Percentiles rank a stretch among this genome's conserved stretches.
phyloP scores from a whole-genome alignment of 1,284 basidiomycete genomes.

The Rhizoctonia solani region DNA sequence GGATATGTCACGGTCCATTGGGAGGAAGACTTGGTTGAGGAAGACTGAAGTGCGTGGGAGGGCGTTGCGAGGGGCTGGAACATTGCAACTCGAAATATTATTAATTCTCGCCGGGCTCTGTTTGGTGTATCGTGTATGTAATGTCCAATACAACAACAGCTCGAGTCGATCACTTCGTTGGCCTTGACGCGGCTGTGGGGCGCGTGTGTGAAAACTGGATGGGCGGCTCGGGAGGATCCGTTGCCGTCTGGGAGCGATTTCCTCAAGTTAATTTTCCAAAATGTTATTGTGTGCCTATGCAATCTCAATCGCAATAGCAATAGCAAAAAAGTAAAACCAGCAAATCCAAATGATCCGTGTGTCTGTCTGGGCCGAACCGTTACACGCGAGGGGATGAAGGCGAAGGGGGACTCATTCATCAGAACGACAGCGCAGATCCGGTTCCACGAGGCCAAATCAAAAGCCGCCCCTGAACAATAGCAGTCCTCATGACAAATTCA shows the following conservation, averaged over 20 bases:
- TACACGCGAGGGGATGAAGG: conserved; percentile 20
- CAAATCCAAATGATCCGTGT: conserved; percentile 26
- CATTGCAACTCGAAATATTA: background rate
- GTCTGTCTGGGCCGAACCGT: conserved; percentile 21
- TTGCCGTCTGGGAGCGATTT: background rate
- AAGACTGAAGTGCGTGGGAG: background rate
- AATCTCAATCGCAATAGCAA: too few species aligned
- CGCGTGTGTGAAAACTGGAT: conserved; percentile 15
- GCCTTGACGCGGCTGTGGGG: conserved; percentile 17
- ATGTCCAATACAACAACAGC: background rate
- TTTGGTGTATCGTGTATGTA: background rate
- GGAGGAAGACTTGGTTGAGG: background rate
- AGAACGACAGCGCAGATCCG: background rate
- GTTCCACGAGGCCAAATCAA: conserved; percentile 29
- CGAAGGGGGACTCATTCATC: background rate
- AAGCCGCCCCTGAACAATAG: background rate
- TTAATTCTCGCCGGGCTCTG: too few species aligned
- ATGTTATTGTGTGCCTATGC: background rate
- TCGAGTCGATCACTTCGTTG: background rate
- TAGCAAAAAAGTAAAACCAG: background rate
- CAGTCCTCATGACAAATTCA: background rate
- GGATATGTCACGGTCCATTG: conserved; percentile 22
- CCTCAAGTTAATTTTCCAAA: too few species aligned
- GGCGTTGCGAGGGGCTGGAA: conserved; percentile 16
- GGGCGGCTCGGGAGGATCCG: background rate